Percentiles rank a stretch among this genome's conserved stretches.
Evolutionary conservation across 495 filamentous ascomycete species (phyloP).

Genomic region (Penicillium mononematosum): DNA sequence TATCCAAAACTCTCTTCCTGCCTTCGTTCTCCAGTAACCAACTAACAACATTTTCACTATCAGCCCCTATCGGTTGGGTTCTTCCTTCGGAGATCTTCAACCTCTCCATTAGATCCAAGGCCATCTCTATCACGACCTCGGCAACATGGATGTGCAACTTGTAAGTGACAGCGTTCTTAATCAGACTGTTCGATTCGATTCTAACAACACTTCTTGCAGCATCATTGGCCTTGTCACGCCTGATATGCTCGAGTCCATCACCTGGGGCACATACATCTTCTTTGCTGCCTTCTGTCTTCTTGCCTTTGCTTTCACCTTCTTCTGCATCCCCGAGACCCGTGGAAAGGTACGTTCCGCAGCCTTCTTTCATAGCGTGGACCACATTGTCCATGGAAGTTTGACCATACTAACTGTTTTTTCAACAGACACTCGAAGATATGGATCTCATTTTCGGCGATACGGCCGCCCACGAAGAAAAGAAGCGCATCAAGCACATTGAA

Average conservation of each 20-base stretch:
- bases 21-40: neutral
- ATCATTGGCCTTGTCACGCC: constrained; percentile 76
- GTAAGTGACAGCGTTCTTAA: constrained; percentile 22
- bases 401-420: neutral
- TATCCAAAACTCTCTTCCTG: neutral
- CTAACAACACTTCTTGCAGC: constrained; percentile 25
- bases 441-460: constrained; percentile 76
- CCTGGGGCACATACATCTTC: constrained; percentile 77
- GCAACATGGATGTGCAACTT: constrained; percentile 48
- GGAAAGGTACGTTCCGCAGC: constrained; percentile 32
- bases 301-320: constrained; percentile 57
- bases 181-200: neutral
- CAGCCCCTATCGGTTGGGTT: constrained; percentile 44
- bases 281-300: constrained; percentile 70
- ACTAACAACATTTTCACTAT: constrained; percentile 6
- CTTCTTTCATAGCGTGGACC: neutral
- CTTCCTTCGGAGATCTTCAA: constrained; percentile 45
- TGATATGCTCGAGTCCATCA: constrained; percentile 66
- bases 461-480: constrained; percentile 66
- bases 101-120: constrained; percentile 39
- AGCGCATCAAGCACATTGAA: constrained; percentile 72
- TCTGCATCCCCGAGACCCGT: constrained; percentile 64
- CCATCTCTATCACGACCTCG: constrained; percentile 39
- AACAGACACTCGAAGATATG: constrained; percentile 54
- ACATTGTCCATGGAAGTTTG: neutral